Evolutionary conservation across 257 asterid species (phyloP), one percentile per base, ranked within the genome.

Genomic region (Primulina eburnea): DNA sequence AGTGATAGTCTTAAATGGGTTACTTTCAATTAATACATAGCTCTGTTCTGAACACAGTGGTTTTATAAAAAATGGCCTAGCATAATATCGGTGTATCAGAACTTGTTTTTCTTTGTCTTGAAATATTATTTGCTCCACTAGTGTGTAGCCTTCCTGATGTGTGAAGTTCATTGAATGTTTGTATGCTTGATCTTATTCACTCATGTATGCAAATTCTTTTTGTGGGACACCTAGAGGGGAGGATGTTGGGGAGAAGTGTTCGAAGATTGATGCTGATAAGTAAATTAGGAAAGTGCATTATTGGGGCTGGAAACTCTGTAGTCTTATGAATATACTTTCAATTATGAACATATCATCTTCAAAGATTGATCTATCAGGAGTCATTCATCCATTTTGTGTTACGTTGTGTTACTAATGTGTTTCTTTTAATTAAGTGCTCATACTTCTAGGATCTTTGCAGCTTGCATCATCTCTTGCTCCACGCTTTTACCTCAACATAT

Each of bases 401-500:
- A 16, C 1, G 53, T 53, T 47, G 10, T 64, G 35, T 64, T 38
- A 20, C 57, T 30, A 28, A 11, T 67, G 53, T 30, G 53, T 40
- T 53, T 67, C 47, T 16, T 32, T 53, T 28, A 53, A 16, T 47
- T 4, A 47, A 47, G 57, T 14, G 62, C 62, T 67, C 47, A 58
- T 69, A n/a, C 26, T 20, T 71, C n/a, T 67, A 37, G 29, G 50
- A 16, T 38, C 4, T 47, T n/a, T 81, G 84, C 81, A 84, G 86
- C 86, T 84, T 72, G 84, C 88, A 9, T 81, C 88, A 10, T 79
- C 88, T 79, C 84, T 84, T 67, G 81, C 83, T 62, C 86, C 86
- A 35, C 88, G 88, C 67, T 84, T 84, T 75, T 84, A 74, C 65
- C 77, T 74, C 61, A 84, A 84, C 69, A 79, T 84, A 63, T 84